Conservation (phyloP, 2,329 filamentous ascomycete genomes). For the Aspergillus unguis region DNA sequence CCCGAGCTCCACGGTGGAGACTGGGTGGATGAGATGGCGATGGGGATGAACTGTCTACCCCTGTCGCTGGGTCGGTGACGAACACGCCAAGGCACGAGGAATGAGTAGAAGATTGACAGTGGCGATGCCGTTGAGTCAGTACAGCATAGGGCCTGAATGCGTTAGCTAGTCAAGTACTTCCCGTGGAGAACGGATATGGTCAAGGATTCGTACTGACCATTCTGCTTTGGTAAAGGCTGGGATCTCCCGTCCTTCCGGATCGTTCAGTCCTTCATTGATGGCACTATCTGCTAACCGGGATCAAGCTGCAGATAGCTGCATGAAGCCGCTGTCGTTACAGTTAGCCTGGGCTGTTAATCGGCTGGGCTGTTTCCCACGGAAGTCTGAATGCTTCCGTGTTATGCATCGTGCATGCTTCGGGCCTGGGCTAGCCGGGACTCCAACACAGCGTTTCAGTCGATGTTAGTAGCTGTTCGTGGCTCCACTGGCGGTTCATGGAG, state of each 20-base stretch:
- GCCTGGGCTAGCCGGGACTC: background rate
- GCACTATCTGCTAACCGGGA: no score
- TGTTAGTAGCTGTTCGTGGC: conserved; percentile 4
- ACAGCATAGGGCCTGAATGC: background rate
- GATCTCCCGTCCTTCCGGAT: no score
- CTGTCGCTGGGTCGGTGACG: conserved; percentile 2
- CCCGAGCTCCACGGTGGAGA: conserved; percentile 14
- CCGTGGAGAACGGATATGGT: no score
- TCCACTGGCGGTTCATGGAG: conserved; percentile 3
- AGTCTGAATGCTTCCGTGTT: background rate
- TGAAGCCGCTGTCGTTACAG: conserved; percentile 10
- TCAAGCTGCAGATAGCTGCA: conserved; percentile 11
- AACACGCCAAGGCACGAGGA: background rate
- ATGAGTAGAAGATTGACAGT: background rate
- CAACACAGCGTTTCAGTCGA: background rate
- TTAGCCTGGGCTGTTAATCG: no score
- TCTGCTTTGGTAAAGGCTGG: no score
- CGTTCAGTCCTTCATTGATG: no score
- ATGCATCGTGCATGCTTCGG: conserved; percentile 20
- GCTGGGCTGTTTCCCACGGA: no score
- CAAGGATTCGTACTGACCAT: no score
- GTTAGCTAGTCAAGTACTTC: no score
- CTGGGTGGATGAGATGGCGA: conserved; percentile 2
- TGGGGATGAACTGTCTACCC: conserved; percentile 11
- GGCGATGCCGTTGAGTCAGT: background rate